Percentiles rank a stretch among this genome's conserved stretches.
Evolutionary conservation across 1,139 yeast species (phyloP).

Genomic region (Debaryomyces fabryi): DNA sequence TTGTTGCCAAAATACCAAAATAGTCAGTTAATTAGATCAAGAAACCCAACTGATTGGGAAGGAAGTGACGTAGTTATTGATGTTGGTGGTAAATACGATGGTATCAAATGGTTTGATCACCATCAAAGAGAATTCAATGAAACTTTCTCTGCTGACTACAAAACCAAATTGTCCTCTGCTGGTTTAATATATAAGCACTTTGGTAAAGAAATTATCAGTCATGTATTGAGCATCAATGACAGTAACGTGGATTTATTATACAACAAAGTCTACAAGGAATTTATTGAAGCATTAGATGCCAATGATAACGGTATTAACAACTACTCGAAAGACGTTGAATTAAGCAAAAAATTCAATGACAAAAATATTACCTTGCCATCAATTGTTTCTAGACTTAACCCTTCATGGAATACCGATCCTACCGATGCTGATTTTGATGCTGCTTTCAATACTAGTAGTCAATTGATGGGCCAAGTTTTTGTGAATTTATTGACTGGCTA

Average conservation of each 20-base stretch:
- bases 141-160: slow-evolving; percentile 37
- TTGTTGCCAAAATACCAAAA: slow-evolving; percentile 68
- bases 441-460: slow-evolving; percentile 70
- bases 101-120: slow-evolving; percentile 86
- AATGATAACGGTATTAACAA: slow-evolving; percentile 91
- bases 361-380: slow-evolving; percentile 73
- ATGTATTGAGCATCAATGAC: slow-evolving; percentile 37
- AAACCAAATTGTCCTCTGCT: slow-evolving; percentile 87
- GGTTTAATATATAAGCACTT: slow-evolving; percentile 93
- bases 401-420: slow-evolving; percentile 74
- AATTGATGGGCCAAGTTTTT: slow-evolving; percentile 82
- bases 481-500: slow-evolving; percentile 65
- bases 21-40: slow-evolving; percentile 75
- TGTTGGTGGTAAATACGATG: slow-evolving; percentile 93
- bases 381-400: slow-evolving; percentile 74
- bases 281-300: slow-evolving; percentile 91
- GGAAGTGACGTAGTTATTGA: slow-evolving; percentile 90
- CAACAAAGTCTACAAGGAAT: slow-evolving; percentile 76
- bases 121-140: slow-evolving; percentile 74
- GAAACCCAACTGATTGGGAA: slow-evolving; percentile 84
- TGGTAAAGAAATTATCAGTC: slow-evolving; percentile 75
- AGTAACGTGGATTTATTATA: slow-evolving; percentile 62
- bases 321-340: slow-evolving; percentile 54
- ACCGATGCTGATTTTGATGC: slow-evolving; percentile 69
- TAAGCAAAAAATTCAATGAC: slow-evolving; percentile 35